Conservation (phyloP, 768 basidiomycete species). For the Suillus cothurnatus region DNA sequence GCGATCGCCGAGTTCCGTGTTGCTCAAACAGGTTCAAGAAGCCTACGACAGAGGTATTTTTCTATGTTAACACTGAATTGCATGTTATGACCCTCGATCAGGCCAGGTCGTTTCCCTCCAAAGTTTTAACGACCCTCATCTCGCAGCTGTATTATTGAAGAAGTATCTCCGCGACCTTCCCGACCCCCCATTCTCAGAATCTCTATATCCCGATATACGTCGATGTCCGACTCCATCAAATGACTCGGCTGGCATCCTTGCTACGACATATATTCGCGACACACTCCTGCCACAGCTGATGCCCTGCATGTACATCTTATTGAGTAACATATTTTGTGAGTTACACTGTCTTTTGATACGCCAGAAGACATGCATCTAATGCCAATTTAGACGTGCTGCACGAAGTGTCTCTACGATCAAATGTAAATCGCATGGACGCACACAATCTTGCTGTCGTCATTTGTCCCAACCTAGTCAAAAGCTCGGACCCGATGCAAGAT, state of each 20-base stretch:
- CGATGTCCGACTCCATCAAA: constrained; percentile 63
- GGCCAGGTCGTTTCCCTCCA: constrained; percentile 78
- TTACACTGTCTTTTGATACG: constrained; percentile 7
- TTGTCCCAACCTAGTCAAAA: constrained; percentile 76
- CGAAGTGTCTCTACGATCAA: constrained; percentile 70
- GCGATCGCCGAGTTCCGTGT: constrained; percentile 70
- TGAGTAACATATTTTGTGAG: constrained; percentile 70
- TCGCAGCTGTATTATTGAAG: constrained; percentile 85
- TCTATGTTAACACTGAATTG: neutral
- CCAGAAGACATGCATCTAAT: neutral
- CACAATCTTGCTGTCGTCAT: constrained; percentile 81
- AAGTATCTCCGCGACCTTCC: constrained; percentile 84
- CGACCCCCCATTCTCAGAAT: constrained; percentile 75
- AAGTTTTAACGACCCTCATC: constrained; percentile 75
- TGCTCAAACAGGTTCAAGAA: constrained; percentile 75
- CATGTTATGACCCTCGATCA: constrained; percentile 27
- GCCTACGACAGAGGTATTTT: constrained; percentile 78
- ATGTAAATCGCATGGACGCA: constrained; percentile 78
- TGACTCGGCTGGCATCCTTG: constrained; percentile 57
- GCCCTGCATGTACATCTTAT: constrained; percentile 71
- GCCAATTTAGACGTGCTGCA: constrained; percentile 66
- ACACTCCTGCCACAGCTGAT: constrained; percentile 66
- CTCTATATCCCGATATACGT: constrained; percentile 61
- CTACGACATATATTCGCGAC: constrained; percentile 68
- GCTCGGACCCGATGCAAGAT: constrained; percentile 68